These are phyloP conservation scores for Leccinum longicurvipes DNA, from an alignment of 768 basidiomycete genomes.

Conservation along the genomic window DNA sequence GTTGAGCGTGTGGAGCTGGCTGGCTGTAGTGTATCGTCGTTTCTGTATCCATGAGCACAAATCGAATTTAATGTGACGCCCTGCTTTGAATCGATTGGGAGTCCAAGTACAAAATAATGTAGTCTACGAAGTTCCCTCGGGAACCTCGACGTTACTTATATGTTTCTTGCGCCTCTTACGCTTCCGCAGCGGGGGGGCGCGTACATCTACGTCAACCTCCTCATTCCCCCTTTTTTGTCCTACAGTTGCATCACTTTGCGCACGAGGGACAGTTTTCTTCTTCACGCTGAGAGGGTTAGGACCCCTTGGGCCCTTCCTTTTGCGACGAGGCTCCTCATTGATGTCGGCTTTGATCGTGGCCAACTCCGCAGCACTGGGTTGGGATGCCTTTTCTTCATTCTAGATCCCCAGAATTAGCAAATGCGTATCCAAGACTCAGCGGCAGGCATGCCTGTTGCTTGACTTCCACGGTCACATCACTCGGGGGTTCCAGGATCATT, in stretches of 20 bases:
- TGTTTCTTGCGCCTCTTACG: slow-evolving; percentile 27
- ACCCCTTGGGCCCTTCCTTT: slow-evolving; percentile 69
- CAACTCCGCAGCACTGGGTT: slow-evolving; percentile 48
- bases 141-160: not conserved
- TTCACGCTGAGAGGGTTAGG: slow-evolving; percentile 93
- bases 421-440: not conserved
- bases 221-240: slow-evolving; percentile 22
- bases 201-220: not conserved
- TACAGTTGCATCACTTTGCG: not conserved
- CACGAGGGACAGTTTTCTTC: slow-evolving; percentile 59
- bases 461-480: slow-evolving; percentile 64
- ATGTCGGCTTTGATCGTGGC: slow-evolving; percentile 38
- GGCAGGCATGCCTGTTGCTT: slow-evolving; percentile 55
- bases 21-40: not conserved
- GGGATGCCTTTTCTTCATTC: slow-evolving; percentile 63
- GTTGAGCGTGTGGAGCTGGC: slow-evolving; percentile 28
- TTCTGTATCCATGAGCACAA: not conserved
- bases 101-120: not conserved
- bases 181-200: not conserved
- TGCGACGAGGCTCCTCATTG: slow-evolving; percentile 44
- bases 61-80: not conserved
- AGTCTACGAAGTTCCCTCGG: not conserved
- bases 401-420: slow-evolving; percentile 26
- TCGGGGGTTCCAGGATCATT: slow-evolving; percentile 89
- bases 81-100: not conserved